phyloP scores from a whole-genome alignment of 2,329 filamentous ascomycete genomes.

The Venturia oleaginea region DNA sequence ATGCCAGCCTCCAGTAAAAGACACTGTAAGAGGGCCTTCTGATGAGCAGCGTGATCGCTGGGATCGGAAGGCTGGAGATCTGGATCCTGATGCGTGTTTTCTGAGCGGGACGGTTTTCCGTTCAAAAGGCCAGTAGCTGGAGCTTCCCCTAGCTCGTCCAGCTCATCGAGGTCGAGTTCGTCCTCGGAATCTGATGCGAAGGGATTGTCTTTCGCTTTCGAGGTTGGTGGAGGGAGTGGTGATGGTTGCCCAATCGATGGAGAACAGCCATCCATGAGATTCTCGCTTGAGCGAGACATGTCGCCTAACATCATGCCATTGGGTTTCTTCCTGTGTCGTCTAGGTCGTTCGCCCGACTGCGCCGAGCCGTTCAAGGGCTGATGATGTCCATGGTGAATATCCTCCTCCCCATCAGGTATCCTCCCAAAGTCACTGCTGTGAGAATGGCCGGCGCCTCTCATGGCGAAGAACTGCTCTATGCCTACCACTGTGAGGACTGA shows the following conservation, averaged over 20 bases:
- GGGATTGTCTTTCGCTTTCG: not conserved
- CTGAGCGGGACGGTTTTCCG: slow-evolving; percentile 4
- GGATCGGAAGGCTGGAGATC: not conserved
- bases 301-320: not conserved
- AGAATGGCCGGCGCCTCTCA: slow-evolving; percentile 14
- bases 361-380: not conserved
- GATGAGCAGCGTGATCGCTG: slow-evolving; percentile 36
- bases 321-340: slow-evolving; percentile 1
- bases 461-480: slow-evolving; percentile 17
- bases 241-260: slow-evolving; percentile 12
- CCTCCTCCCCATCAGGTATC: not conserved
- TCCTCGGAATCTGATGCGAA: slow-evolving; percentile 6
- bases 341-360: not conserved
- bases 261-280: slow-evolving; percentile 10
- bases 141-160: slow-evolving; percentile 6
- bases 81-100: not conserved
- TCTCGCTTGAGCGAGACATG: slow-evolving; percentile 6
- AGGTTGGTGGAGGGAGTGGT: slow-evolving; percentile 7
- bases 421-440: slow-evolving; percentile 12
- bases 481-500: slow-evolving; percentile 50
- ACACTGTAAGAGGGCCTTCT: slow-evolving; percentile 65
- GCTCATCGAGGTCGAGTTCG: not conserved
- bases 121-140: slow-evolving; percentile 11
- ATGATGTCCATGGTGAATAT: slow-evolving; percentile 3
- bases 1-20: slow-evolving; percentile 75